These are phyloP conservation scores for Knoxdaviesia capensis DNA, from an alignment of 2,329 filamentous ascomycete genomes.

Conservation along the genomic window DNA sequence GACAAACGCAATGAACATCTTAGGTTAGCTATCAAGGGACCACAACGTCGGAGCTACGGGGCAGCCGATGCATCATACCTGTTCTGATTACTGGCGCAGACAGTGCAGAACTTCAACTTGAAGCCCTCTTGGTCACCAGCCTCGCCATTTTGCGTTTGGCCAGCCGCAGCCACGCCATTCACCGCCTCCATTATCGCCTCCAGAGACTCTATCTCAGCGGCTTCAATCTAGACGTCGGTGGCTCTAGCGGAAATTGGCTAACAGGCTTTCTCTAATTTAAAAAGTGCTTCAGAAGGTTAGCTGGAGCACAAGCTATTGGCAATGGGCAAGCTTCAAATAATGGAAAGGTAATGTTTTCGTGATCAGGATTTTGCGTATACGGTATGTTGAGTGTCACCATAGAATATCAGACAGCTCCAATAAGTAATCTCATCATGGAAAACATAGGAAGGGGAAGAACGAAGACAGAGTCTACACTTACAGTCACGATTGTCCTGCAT, in stretches of 20 bases:
- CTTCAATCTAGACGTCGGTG: constrained; percentile 5
- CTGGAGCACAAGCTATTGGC: too few species aligned
- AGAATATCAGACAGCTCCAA: constrained; percentile 58
- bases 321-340: too few species aligned
- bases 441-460: constrained; percentile 4
- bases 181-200: background rate
- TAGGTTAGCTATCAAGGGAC: background rate
- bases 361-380: constrained; percentile 24
- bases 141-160: constrained; percentile 11
- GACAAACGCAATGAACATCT: background rate
- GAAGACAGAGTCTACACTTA: too few species aligned
- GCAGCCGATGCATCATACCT: constrained; percentile 35
- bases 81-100: constrained; percentile 98
- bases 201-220: background rate
- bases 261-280: constrained; percentile 3
- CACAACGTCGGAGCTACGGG: background rate
- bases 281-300: too few species aligned
- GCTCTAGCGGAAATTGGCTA: constrained; percentile 2
- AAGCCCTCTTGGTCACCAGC: constrained; percentile 33
- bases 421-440: constrained; percentile 31
- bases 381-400: constrained; percentile 39
- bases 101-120: constrained; percentile 92
- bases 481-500: too few species aligned
- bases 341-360: too few species aligned
- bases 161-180: constrained; percentile 16